Conservation (phyloP, 2,329 filamentous ascomycete species). For the Onygena corvina region DNA sequence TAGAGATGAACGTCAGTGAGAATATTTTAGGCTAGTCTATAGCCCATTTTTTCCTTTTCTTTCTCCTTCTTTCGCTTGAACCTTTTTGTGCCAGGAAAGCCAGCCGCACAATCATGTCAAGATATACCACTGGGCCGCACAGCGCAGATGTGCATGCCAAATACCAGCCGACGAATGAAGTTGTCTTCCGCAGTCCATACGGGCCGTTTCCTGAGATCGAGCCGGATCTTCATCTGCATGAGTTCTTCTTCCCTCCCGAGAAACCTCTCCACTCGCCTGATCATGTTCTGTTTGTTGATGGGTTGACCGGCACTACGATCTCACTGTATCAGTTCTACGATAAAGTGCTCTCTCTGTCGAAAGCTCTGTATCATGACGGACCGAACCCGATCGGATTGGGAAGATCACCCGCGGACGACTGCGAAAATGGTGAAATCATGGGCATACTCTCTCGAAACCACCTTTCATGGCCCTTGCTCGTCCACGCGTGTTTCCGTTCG, state of each 20-base stretch:
- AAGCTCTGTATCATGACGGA: constrained; percentile 11
- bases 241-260: constrained; percentile 11
- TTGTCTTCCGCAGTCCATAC: constrained; percentile 11
- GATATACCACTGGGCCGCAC: constrained; percentile 5
- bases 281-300: constrained; percentile 13
- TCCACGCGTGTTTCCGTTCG: constrained; percentile 12
- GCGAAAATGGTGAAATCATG: constrained; percentile 12
- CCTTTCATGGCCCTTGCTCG: constrained; percentile 12
- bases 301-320: constrained; percentile 1
- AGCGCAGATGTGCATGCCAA: constrained; percentile 9
- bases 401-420: constrained; percentile 9
- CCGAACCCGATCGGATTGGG: constrained; percentile 10
- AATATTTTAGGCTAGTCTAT: no score
- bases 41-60: no score
- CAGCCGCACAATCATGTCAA: no score
- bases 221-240: constrained; percentile 10
- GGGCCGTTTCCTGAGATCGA: constrained; percentile 12
- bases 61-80: no score
- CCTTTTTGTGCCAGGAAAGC: no score
- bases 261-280: constrained; percentile 6
- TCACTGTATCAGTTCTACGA: constrained; percentile 12
- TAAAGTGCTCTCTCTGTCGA: constrained; percentile 9
- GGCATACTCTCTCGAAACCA: constrained; percentile 12
- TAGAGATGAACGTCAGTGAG: no score
- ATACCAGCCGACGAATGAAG: constrained; percentile 12